A percentile compares a stretch with the other conserved stretches of the same genome.
phyloP scores from a whole-genome alignment of 208 protist genomes.

The Angomonas desouzai region DNA sequence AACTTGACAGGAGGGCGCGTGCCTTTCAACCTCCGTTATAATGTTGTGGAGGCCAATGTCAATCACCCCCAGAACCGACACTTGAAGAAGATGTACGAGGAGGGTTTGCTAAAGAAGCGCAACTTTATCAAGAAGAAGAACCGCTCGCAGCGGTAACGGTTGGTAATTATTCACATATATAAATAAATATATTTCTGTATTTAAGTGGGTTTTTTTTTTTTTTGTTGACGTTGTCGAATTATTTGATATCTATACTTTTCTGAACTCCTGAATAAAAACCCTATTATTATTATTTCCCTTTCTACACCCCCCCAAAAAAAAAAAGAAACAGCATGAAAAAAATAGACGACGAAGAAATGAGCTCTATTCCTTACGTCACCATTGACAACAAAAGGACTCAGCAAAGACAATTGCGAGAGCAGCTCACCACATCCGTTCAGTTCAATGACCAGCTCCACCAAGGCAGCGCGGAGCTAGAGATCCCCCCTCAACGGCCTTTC shows the following conservation, averaged over 20 bases:
- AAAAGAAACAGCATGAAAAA: slow-evolving; percentile 10
- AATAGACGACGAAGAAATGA: slow-evolving; percentile 7
- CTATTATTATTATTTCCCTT: slow-evolving; percentile 5
- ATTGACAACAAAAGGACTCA: neutral
- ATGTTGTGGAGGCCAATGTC: slow-evolving; percentile 79
- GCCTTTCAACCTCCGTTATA: slow-evolving; percentile 85
- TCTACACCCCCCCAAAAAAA: neutral
- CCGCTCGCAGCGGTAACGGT: neutral
- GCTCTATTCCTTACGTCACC: slow-evolving; percentile 8
- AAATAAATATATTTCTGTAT: too few relatives aligned
- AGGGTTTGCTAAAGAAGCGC: slow-evolving; percentile 52
- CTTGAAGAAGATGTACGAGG: slow-evolving; percentile 44
- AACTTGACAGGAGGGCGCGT: slow-evolving; percentile 71
- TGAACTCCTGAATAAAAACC: too few relatives aligned
- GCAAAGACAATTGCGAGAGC: neutral
- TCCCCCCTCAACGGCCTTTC: slow-evolving; percentile 14
- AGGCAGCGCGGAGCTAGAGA: slow-evolving; percentile 5
- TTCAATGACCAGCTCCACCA: neutral
- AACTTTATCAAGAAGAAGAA: slow-evolving; percentile 20
- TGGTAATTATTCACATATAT: slow-evolving; percentile 1
- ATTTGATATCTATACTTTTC: too few relatives aligned
- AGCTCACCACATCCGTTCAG: neutral
- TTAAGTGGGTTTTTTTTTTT: too few relatives aligned
- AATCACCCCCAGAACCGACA: slow-evolving; percentile 53
- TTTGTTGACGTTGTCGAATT: too few relatives aligned